These are phyloP conservation scores for Hericium coralloides DNA, from an alignment of 768 basidiomycete species.

Conservation along the genomic window DNA sequence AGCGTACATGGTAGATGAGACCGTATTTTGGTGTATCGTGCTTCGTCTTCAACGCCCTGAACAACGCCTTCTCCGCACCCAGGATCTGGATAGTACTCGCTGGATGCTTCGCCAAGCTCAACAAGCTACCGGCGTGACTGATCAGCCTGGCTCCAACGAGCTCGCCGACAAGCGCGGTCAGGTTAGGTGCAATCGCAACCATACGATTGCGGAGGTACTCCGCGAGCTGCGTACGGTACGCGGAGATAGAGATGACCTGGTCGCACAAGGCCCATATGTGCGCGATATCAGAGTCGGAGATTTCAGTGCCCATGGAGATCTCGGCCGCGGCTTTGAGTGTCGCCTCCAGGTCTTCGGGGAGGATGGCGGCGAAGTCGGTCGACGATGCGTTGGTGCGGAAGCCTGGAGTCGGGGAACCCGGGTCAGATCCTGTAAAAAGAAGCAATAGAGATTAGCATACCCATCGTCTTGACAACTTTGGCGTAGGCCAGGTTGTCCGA, in stretches of 20 bases:
- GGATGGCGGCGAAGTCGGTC: constrained; percentile 80
- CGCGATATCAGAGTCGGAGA: constrained; percentile 91
- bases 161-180: constrained; percentile 78
- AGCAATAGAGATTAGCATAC: constrained; percentile 28
- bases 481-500: constrained; percentile 96
- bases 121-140: constrained; percentile 64
- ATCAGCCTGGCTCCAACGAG: constrained; percentile 70
- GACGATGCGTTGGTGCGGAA: constrained; percentile 90
- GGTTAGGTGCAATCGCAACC: constrained; percentile 95
- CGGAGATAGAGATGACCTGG: constrained; percentile 94
- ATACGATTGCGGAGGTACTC: constrained; percentile 98
- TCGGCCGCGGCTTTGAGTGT: constrained; percentile 93
- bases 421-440: neutral
- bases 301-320: constrained; percentile 99
- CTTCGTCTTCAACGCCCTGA: constrained; percentile 70
- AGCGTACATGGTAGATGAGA: constrained; percentile 89
- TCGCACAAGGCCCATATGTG: constrained; percentile 97
- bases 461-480: constrained; percentile 88
- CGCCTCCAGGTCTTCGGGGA: constrained; percentile 96
- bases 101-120: constrained; percentile 65
- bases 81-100: constrained; percentile 75
- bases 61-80: constrained; percentile 70
- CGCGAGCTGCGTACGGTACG: constrained; percentile 89
- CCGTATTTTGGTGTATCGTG: constrained; percentile 99
- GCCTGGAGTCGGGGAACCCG: constrained; percentile 32